Percentiles rank a stretch among this genome's conserved stretches.
Evolutionary conservation across 208 protist species (phyloP).

Genomic region (Leishmania major): DNA sequence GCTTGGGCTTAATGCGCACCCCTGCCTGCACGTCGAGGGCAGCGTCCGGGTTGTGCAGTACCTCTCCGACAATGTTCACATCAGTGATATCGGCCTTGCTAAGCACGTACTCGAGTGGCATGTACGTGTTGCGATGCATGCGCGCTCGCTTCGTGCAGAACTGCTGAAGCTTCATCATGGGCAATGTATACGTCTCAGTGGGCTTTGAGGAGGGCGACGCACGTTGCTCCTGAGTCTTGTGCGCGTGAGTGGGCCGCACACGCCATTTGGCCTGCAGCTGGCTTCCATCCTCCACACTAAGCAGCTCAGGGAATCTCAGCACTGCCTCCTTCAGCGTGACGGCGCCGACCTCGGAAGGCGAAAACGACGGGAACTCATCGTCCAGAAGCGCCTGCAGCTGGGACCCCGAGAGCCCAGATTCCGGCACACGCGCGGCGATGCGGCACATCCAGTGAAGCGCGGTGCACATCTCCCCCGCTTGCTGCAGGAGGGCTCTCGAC

Average conservation of each 20-base stretch:
- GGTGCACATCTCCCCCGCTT: background rate
- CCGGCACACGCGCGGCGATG: conserved; percentile 50
- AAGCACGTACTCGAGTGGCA: conserved; percentile 47
- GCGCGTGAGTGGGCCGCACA: conserved; percentile 22
- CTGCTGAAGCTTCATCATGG: conserved; percentile 21
- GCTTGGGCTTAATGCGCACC: conserved; percentile 50
- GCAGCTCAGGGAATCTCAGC: conserved; percentile 41
- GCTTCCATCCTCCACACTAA: conserved; percentile 38
- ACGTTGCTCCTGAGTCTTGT: background rate
- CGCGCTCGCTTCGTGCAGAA: conserved; percentile 21
- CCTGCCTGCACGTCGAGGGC: conserved; percentile 51
- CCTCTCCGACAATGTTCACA: conserved; percentile 33
- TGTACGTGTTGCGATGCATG: conserved; percentile 24
- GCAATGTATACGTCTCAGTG: conserved; percentile 9
- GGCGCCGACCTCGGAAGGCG: conserved; percentile 39
- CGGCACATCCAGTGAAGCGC: conserved; percentile 24
- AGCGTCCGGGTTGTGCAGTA: conserved; percentile 26
- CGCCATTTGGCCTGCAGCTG: conserved; percentile 30
- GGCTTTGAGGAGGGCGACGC: conserved; percentile 23
- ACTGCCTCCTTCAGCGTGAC: conserved; percentile 63
- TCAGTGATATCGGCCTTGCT: conserved; percentile 29
- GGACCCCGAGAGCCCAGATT: conserved; percentile 39
- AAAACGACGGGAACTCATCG: conserved; percentile 60
- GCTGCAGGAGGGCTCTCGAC: conserved; percentile 1
- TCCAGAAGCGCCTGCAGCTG: conserved; percentile 67